Evolutionary conservation across 495 filamentous ascomycete species (phyloP), one percentile per base, ranked within the genome.

Genomic region (Wilcoxina mikolae): DNA sequence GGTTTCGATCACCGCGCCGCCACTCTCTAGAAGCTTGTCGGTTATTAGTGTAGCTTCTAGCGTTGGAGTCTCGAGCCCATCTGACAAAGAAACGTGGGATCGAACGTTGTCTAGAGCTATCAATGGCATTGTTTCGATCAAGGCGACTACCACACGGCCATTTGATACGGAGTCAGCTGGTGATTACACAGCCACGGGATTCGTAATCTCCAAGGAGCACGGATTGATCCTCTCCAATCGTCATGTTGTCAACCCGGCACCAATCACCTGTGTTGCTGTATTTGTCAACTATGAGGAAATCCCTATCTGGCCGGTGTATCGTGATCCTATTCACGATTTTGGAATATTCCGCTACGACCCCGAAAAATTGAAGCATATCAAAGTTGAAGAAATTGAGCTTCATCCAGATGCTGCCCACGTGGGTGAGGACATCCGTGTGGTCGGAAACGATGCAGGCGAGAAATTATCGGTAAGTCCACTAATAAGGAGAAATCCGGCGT

Each of bases 241-340:
- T 33, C 64, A 66, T 47, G 64, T 66, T 23, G 64, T 66, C 38
- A 64, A 60, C 27, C 64, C 64, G 7, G 64, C 64, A 3, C 64
- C 64, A 39, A 63, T 66, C 38, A 66, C 63, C n/a, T 66, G 57
- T 26, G 64, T 66, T 17, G 64, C 64, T 5, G 64, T 66, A 17
- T 66, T 66, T 27, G 59, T 66, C n/a, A 66, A 66, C 39, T 66
- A 66, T 29, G 64, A 66, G 28, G 64, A 66, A 42, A 58, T 66
- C 12, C 64, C 64, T 15, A 63, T 65, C 31, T 58, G 62, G 43
- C 64, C 64, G 11, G 59, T 66, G 31, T 66, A 66, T 41, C 63
- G 64, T 24, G 64, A 66, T 35, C 64, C 64, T 1, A 58, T 65
- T 26, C 64, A 66, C 35, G 64, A 66, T 48, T 66, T 66, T 28